Evolutionary conservation across 1,284 basidiomycete species (phyloP).

Genomic region (Sutorius eximius): DNA sequence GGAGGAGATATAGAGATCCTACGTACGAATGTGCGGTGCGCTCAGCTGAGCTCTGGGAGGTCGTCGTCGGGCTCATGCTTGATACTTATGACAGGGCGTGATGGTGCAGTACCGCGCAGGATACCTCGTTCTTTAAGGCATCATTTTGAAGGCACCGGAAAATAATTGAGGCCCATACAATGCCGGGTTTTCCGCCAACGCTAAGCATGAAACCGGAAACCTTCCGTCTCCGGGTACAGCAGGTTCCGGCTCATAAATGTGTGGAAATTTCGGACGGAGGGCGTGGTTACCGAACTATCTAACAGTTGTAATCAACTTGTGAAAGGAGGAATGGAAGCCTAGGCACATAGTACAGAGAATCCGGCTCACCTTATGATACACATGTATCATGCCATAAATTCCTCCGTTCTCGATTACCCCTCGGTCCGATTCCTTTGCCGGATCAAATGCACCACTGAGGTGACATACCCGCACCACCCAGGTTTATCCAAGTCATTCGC

Average conservation of each 20-base stretch:
- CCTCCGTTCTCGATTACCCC: no score
- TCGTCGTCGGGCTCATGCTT: slow-evolving; percentile 6
- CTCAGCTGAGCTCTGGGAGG: not conserved
- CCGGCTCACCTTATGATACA: no score
- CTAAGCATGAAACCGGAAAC: no score
- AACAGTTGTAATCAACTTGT: no score
- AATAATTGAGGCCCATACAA: not conserved
- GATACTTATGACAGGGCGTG: not conserved
- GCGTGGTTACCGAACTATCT: no score
- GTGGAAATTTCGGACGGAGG: no score
- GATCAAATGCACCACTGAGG: slow-evolving; percentile 19
- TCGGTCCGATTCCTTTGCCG: slow-evolving; percentile 10
- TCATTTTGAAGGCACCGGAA: not conserved
- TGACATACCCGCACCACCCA: slow-evolving; percentile 15
- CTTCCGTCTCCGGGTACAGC: no score
- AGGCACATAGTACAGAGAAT: no score
- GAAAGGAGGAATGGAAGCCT: no score
- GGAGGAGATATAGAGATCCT: slow-evolving; percentile 27
- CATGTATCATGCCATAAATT: not conserved
- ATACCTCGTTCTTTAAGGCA: not conserved
- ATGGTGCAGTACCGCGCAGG: not conserved
- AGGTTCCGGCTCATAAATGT: no score
- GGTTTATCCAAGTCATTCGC: slow-evolving; percentile 13
- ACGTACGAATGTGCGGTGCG: slow-evolving; percentile 16
- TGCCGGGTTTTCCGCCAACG: not conserved